Base-by-base conservation (phyloP, 2,329 filamentous ascomycete species). In the Elsinoe perseae region DNA sequence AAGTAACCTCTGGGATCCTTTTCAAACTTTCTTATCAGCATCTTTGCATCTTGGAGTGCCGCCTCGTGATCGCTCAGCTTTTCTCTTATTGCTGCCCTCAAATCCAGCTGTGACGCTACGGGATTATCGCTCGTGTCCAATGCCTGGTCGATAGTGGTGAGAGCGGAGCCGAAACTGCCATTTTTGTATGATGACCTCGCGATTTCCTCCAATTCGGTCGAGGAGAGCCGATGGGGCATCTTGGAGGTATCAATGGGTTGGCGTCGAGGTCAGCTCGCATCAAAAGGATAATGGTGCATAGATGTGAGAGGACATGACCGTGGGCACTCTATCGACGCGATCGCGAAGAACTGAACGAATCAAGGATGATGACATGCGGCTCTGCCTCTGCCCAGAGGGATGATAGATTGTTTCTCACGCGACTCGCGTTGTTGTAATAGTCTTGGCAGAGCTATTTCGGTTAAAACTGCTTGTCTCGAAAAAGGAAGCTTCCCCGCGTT, bases 1-100 rank as follows among this genome's bases (percentile, higher is more conserved):
- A 83, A 64, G 64, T 84, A 83, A 7, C 80, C 81, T 65, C 75
- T 75, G n/a, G 77, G 72, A 66, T 81, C 76, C 20, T 72, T 69
- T 56, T 73, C 74, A 46, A 76, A 68, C 14, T 71, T 61, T 56
- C 75, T 75, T 56, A 84, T 80, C 71, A 82, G 81, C 18, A 71
- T 70, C 59, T 76, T 77, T n/a, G 77, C 77, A 72, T 84, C 80
- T 56, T 74, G 72, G 8, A 83, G 70, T 0, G 80, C 81, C 10
- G 70, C 67, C 21, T 76, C 70, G 58, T 76, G 70, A 58, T 80
- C 67, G 14, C 70, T 70, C 8, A 82, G 68, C 63, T 80, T 81
- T 50, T 76, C 76, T 57, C 79, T 75, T 32, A 76, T 75, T 10
- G 80, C 80, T 34, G 79, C 76, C 50, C 80, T 77, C 58, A 77